Evolutionary conservation across 331 rosid genomes (phyloP).

Genomic region (Pyrus hybrid): DNA sequence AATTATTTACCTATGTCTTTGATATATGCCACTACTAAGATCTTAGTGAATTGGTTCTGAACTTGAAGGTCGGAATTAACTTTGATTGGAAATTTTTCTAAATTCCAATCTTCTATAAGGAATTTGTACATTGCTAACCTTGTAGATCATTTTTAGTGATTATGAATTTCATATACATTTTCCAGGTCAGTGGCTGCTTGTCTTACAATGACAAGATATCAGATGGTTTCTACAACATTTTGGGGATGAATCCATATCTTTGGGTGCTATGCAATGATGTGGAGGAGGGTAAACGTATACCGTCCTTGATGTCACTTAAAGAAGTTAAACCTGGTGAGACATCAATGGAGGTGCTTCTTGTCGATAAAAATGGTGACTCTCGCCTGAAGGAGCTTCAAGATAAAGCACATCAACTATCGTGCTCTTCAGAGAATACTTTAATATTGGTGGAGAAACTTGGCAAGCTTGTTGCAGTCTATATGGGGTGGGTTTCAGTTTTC

Average conservation of each 20-base stretch:
- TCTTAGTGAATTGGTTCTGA: background rate
- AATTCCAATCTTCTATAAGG: background rate
- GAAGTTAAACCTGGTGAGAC: constrained; percentile 56
- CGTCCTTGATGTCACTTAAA: constrained; percentile 64
- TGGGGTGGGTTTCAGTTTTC: constrained; percentile 60
- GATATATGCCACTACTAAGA: background rate
- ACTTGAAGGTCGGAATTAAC: background rate
- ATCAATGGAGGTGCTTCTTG: constrained; percentile 79
- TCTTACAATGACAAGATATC: constrained; percentile 88
- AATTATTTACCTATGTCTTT: too few relatives aligned
- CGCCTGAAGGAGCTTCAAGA: constrained; percentile 81
- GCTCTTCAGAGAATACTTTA: constrained; percentile 56
- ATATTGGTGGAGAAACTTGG: constrained; percentile 83
- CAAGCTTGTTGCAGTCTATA: constrained; percentile 78
- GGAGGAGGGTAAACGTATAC: constrained; percentile 58
- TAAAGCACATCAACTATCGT: constrained; percentile 72
- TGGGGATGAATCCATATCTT: constrained; percentile 96
- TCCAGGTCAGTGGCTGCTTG: constrained; percentile 87
- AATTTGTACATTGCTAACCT: background rate
- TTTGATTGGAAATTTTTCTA: background rate
- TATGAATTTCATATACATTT: background rate
- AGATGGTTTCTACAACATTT: constrained; percentile 86
- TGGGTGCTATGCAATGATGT: constrained; percentile 87
- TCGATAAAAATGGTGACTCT: constrained; percentile 63
- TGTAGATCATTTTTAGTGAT: background rate